Evolutionary conservation across 2,329 filamentous ascomycete species (phyloP), one percentile per base, ranked within the genome.

Genomic region (Talaromyces marneffei): DNA sequence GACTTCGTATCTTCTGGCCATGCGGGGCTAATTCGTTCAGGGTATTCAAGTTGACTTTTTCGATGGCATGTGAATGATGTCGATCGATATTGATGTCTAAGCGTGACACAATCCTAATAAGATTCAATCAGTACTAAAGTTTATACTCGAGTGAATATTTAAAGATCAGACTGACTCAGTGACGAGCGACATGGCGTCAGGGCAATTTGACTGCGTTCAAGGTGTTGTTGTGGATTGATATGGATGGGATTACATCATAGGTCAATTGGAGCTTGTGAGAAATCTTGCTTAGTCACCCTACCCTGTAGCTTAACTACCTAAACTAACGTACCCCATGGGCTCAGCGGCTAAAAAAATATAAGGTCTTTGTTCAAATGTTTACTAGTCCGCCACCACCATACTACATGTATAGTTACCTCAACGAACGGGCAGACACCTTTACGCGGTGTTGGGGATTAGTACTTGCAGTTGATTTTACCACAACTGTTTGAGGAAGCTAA

Each of bases 31-130:
- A 33, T 33, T 27, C 52, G n/a, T 42, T 52, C 35, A 23, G n/a
- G 10, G 23, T 23, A 23, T 40, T 37, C 31, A 57, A n/a, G 16
- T 61, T 42, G 29, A 52, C 40, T 6, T 35, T 25, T 3, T 33
- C 31, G 12, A 25, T 54, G 31, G 52, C 33, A 54, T 52, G 56
- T 5, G 44, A 46, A 20, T 59, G 23, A 31, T 23, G 10, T 60
- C 54, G 59, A 37, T 59, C 61, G 23, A 59, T 59, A 33, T 60
- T 57, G 27, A 60, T 12, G 23, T 62, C 61, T 10, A 62, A 18
- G 20, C 57, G 61, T 23, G 57, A 62, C 12, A 62, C 50, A 37
- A 62, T 53, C 52, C 61, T 62, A 54, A 8, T 16, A 33, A 23
- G n/a, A 31, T 14, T 40, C 12, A 48, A 29, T 16, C 16, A 16